Evolutionary conservation across 306 rosid genomes (phyloP).

Genomic region (Crotalaria pallida): DNA sequence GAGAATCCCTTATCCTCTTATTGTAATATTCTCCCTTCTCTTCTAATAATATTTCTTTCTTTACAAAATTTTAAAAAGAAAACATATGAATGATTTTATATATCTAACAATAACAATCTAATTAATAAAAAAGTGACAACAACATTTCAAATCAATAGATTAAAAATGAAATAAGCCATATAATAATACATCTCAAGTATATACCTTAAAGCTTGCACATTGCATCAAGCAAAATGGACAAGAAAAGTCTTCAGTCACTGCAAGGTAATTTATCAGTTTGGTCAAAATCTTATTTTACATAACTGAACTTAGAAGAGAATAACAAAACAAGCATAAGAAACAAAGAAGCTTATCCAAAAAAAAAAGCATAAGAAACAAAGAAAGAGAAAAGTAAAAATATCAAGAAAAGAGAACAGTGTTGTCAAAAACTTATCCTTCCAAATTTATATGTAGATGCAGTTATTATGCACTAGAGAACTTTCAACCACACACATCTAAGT

Average conservation of each 20-base stretch:
- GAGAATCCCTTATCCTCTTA: no score
- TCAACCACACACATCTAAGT: constrained; percentile 8
- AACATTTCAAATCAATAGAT: not conserved
- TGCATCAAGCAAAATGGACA: constrained; percentile 95
- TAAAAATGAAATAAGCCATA: not conserved
- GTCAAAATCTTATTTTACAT: not conserved
- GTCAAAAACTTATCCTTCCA: constrained; percentile 10
- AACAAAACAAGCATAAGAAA: constrained; percentile 1
- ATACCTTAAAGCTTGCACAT: constrained; percentile 91
- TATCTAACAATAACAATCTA: not conserved
- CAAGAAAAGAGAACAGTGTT: not conserved
- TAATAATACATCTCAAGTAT: constrained; percentile 7
- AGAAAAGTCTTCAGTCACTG: constrained; percentile 88
- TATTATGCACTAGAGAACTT: not conserved
- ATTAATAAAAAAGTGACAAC: constrained; percentile 8
- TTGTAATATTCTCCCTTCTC: no score
- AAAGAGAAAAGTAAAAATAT: not conserved
- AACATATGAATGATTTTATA: no score
- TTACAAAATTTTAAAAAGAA: no score
- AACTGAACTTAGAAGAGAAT: not conserved
- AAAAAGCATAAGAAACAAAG: not conserved
- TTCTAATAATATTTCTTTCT: no score
- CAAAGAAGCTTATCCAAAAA: no score
- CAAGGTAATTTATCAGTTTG: constrained; percentile 25
- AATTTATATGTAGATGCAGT: not conserved